Evolutionary conservation across 1,284 basidiomycete species (phyloP).

Genomic region (Paramarasmius palmivorus): DNA sequence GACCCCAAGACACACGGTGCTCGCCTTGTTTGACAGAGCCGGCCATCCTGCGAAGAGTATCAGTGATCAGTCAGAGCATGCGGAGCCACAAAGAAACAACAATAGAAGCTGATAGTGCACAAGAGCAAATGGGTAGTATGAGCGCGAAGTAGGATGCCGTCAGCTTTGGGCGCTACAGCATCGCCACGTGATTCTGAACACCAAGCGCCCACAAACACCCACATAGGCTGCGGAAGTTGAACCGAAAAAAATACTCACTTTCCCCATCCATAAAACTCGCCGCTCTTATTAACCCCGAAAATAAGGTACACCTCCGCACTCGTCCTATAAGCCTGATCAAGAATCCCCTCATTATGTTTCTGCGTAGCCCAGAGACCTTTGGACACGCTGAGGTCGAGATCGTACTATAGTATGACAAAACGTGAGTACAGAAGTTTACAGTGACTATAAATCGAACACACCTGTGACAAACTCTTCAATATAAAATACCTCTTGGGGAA

Average conservation of each 20-base stretch:
- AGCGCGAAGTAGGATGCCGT: no score
- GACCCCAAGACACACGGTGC: constrained; percentile 60
- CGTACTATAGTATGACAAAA: constrained; percentile 56
- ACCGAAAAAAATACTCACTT: constrained; percentile 43
- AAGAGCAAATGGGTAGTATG: no score
- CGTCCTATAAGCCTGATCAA: constrained; percentile 90
- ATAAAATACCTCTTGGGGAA: constrained; percentile 93
- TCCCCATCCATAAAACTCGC: constrained; percentile 88
- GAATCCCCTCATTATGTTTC: constrained; percentile 84
- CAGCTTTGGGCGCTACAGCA: neutral
- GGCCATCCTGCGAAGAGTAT: constrained; percentile 51
- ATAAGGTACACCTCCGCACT: constrained; percentile 85
- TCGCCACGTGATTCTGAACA: neutral
- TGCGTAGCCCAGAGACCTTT: constrained; percentile 90
- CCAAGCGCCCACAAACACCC: neutral
- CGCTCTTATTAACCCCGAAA: constrained; percentile 90
- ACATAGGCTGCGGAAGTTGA: neutral
- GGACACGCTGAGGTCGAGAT: constrained; percentile 84
- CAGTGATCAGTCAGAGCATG: no score
- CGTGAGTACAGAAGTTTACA: neutral
- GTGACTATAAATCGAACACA: constrained; percentile 27
- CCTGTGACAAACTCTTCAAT: constrained; percentile 83
- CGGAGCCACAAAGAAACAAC: no score
- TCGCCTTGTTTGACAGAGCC: constrained; percentile 56
- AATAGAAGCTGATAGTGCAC: no score